Base-by-base conservation (phyloP, 257 asterid species). In the Primulina tabacum region DNA sequence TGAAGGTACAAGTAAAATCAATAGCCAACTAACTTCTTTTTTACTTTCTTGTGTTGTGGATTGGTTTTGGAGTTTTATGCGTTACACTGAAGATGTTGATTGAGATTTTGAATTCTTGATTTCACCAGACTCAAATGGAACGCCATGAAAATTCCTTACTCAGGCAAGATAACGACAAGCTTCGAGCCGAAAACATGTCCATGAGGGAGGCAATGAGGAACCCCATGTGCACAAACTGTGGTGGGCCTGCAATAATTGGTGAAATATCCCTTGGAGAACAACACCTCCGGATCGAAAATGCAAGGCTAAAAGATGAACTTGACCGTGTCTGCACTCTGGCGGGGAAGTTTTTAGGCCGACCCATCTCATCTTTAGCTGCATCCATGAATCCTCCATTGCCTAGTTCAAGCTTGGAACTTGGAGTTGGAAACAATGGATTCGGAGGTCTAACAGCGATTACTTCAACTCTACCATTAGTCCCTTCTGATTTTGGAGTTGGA, bases 281-380 rank as follows among this genome's bases (percentile, higher is more conserved):
- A 58, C 89, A 84, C 64, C 78, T 84, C 30, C 69, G 89, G 67
- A 76, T 84, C 28, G 89, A 84, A 32, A 84, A 84, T 65, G 87
- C 82, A 0, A 50, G 89, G 70, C 76, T 84, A 2, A 82, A 77
- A 66, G 89, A 84, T 8, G 89, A 84, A 62, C 60, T 84, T 3
- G 89, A 84, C 70, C 89, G 89, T 14, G 89, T 80, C 32, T 82
- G 87, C 26, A 64, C 85, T 2, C 85, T 84, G 2, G 89, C 89
- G 9, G 89, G 87, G 24, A 84, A 84, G 77, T 84, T 84, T 60
- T 58, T 84, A 24, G 89, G 89, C n/a, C 78, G 85, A 3, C 87
- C 89, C 3, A 66, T 82, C 28, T 72, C 82, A 11, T 76, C 84
- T 28, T n/a, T 79, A 14, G 71, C 76, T 0, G 28, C 68, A 8